phyloP scores from a whole-genome alignment of 2,329 filamentous ascomycete genomes.

The Fusarium nanum region DNA sequence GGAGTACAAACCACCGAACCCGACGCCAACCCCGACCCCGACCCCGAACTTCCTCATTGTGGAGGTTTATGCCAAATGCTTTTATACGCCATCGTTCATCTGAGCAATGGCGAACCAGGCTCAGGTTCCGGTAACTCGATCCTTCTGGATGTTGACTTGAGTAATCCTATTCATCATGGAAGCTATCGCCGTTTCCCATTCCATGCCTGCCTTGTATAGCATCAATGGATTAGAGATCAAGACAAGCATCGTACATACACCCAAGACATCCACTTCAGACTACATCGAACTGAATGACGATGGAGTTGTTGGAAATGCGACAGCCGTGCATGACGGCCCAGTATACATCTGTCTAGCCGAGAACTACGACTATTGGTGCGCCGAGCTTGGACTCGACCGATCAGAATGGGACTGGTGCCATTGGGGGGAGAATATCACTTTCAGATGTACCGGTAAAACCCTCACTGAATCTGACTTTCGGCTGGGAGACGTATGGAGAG shows the following conservation, averaged over 20 bases:
- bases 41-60: not conserved
- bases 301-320: slow-evolving; percentile 1
- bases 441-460: not conserved
- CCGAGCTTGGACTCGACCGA: slow-evolving; percentile 1
- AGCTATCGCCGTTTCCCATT: slow-evolving; percentile 4
- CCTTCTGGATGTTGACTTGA: too few species aligned
- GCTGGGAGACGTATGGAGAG: slow-evolving; percentile 10
- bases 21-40: not conserved
- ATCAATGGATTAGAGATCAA: slow-evolving; percentile 14
- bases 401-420: slow-evolving; percentile 19
- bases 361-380: slow-evolving; percentile 22
- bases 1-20: not conserved
- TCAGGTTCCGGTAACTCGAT: not conserved
- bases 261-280: not conserved
- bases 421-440: slow-evolving; percentile 20
- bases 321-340: slow-evolving; percentile 14
- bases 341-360: slow-evolving; percentile 18
- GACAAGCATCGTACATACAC: slow-evolving; percentile 10
- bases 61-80: not conserved
- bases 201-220: not conserved
- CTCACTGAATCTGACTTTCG: slow-evolving; percentile 8
- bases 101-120: not conserved
- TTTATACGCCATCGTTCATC: not conserved
- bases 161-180: not conserved
- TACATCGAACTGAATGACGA: slow-evolving; percentile 2